A percentile compares a stretch with the other conserved stretches of the same genome.
Evolutionary conservation across 1,139 yeast genomes (phyloP).

Genomic region (Blastobotrys buckinghamii): DNA sequence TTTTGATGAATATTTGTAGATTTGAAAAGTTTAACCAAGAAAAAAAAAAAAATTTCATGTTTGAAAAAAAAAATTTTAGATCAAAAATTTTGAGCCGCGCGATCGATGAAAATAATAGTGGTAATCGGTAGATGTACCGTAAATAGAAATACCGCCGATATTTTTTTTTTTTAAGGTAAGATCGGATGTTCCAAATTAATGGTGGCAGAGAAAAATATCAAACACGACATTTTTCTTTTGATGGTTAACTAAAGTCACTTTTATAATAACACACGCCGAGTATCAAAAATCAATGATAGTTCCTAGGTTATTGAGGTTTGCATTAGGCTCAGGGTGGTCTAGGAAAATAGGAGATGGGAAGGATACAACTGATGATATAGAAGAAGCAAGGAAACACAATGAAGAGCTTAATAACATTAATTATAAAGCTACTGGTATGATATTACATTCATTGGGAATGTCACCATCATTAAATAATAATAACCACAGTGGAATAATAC

Average conservation of each 20-base stretch:
- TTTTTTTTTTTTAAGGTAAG: not conserved
- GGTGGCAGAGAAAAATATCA: too few species aligned
- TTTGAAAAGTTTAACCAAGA: not conserved
- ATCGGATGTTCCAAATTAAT: not conserved
- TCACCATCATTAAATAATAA: too few species aligned
- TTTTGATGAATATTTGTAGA: not conserved
- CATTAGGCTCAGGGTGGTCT: constrained; percentile 26
- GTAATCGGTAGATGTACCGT: too few species aligned
- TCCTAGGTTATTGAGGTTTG: constrained; percentile 25
- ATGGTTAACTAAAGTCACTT: not conserved
- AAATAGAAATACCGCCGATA: too few species aligned
- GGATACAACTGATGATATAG: constrained; percentile 4
- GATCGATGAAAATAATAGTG: too few species aligned
- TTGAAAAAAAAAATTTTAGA: constrained; percentile 2
- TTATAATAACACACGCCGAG: not conserved
- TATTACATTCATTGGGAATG: not conserved
- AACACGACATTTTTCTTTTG: too few species aligned
- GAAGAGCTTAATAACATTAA: constrained; percentile 11
- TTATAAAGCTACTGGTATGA: constrained; percentile 15
- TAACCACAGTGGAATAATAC: too few species aligned
- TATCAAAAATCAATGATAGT: constrained; percentile 20
- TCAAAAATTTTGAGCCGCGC: constrained; percentile 3
- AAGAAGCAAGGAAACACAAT: constrained; percentile 13
- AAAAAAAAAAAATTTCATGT: not conserved
- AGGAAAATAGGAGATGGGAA: constrained; percentile 13